Base-by-base conservation (phyloP, 148 eudicot genomes). In the Arctostaphylos glauca region DNA sequence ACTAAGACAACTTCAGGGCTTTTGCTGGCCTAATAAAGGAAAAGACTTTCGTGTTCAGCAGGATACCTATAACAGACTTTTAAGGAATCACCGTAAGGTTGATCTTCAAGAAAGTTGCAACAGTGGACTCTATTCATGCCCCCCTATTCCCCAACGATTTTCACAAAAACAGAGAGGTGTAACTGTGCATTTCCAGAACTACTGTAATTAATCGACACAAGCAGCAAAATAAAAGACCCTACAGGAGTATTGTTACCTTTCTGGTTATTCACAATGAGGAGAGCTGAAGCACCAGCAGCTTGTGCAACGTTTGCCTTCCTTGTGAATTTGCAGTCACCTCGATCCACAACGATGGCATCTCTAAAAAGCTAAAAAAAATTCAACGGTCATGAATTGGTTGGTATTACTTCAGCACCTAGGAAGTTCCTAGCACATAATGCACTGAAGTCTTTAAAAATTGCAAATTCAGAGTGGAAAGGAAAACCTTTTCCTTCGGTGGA, bases 241-340 rank as follows among this genome's bases (percentile, higher is more conserved):
- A 41, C 19, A 41, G 9, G 59, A 58, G 46, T 44, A 18, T 59
- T 23, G 5, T 86, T 87, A 94, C 98, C 98, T 90, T 87, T 91
- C 82, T 89, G 88, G 77, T 92, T 93, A 84, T 94, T 94, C 85
- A 92, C 79, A 67, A 94, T 91, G 77, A 94, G 98, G 83, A 92
- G 87, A 3, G 96, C 96, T 77, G 98, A 94, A 84, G 98, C 98
- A 86, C 96, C 96, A 79, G 98, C 97, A 81, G 91, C 95, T 88
- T 95, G 85, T 23, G 97, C 98, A 87, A 87, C 77, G 86, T 93
- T 93, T 80, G 95, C 94, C 89, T 95, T 95, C 7, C 91, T 85
- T 75, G 98, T 95, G 86, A 95, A 95, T 83, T 86, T 93, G 92
- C 98, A 95, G 80, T 88, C 84, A 64, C 98, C 97, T 76, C 97